Evolutionary conservation across 805 yeast genomes (phyloP).

Genomic region (Candida pseudofarinosa): DNA sequence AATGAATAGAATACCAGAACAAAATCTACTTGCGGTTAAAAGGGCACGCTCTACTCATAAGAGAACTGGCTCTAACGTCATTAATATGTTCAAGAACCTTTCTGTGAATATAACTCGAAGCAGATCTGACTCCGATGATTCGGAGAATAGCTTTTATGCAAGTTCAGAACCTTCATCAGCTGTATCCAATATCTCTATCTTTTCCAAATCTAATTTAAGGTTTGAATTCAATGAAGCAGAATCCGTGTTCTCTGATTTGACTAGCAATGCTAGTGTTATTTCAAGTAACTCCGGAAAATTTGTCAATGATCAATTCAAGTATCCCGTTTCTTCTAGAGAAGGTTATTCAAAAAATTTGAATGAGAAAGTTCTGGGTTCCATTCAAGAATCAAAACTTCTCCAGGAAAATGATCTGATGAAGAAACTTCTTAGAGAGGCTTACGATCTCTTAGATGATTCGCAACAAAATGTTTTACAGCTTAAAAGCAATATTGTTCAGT

Average conservation of each 20-base stretch:
- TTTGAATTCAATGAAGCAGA: conserved; percentile 14
- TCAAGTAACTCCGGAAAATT: conserved; percentile 5
- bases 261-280: conserved; percentile 6
- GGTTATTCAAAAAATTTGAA: neutral
- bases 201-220: conserved; percentile 6
- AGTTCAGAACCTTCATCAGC: conserved; percentile 5
- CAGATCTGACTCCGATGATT: conserved; percentile 9
- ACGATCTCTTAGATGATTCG: conserved; percentile 13
- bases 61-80: conserved; percentile 13
- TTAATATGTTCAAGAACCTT: conserved; percentile 27
- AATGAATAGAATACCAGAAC: neutral
- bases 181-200: conserved; percentile 12
- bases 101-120: conserved; percentile 16
- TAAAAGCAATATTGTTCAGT: neutral
- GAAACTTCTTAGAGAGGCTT: conserved; percentile 24
- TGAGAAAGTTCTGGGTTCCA: neutral
- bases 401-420: conserved; percentile 26
- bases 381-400: conserved; percentile 4
- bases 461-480: neutral
- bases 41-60: conserved; percentile 3
- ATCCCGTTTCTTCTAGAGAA: conserved; percentile 10
- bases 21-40: neutral
- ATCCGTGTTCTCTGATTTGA: conserved; percentile 26
- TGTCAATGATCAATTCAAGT: conserved; percentile 19
- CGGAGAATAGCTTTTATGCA: neutral